Evolutionary conservation across 148 eudicot genomes (phyloP).

Genomic region (Mesembryanthemum crystallinum): DNA sequence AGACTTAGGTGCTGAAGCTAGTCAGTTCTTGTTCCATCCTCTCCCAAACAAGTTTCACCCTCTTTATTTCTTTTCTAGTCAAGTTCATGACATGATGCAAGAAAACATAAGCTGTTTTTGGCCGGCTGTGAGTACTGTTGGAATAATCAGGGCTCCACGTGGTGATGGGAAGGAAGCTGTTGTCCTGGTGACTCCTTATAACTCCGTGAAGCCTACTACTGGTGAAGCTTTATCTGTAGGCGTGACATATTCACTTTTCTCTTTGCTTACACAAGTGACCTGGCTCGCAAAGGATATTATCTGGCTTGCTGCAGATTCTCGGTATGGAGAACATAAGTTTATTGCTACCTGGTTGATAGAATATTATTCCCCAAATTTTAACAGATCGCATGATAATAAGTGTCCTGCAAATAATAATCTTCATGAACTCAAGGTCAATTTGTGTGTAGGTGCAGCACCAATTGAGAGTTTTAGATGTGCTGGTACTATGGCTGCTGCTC

Average conservation of each 20-base stretch:
- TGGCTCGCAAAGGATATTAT: constrained; percentile 97
- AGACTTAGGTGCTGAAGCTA: constrained; percentile 84
- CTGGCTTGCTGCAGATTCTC: constrained; percentile 98
- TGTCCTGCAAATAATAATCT: constrained; percentile 36
- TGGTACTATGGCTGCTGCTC: constrained; percentile 98
- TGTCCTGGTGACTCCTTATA: constrained; percentile 88
- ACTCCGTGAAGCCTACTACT: constrained; percentile 45
- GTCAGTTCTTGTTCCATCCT: constrained; percentile 62
- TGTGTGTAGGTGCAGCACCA: constrained; percentile 22
- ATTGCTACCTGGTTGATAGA: constrained; percentile 86
- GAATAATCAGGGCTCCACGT: constrained; percentile 92
- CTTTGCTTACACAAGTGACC: constrained; percentile 70
- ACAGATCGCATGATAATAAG: constrained; percentile 30
- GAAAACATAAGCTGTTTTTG: constrained; percentile 54
- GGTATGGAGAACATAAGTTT: constrained; percentile 76
- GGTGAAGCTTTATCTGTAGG: constrained; percentile 78
- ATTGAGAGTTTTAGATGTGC: constrained; percentile 67
- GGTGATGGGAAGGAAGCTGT: constrained; percentile 99
- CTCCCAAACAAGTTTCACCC: constrained; percentile 63
- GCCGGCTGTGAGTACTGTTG: constrained; percentile 67
- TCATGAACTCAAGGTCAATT: constrained; percentile 25
- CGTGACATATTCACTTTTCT: constrained; percentile 67
- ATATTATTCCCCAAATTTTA: constrained; percentile 63
- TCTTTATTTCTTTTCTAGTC: constrained; percentile 70
- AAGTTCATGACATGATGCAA: constrained; percentile 40